A percentile compares a stretch with the other conserved stretches of the same genome.
Conservation (phyloP, 306 rosid species). For the Mimosa pudica region DNA sequence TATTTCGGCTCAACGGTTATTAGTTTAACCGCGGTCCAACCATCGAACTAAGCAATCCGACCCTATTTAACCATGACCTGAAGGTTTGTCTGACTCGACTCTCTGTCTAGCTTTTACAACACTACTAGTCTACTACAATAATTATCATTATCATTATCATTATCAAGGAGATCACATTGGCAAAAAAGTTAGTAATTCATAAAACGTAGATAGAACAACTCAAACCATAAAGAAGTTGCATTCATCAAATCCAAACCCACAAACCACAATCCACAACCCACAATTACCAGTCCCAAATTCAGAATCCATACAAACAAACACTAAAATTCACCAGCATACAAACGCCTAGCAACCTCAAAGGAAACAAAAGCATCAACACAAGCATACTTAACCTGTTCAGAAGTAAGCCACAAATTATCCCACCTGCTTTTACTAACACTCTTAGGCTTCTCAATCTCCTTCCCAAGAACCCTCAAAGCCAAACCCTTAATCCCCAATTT, state of each 20-base stretch:
- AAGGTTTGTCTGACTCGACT: no score
- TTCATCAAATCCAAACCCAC: background rate
- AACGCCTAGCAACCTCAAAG: constrained; percentile 31
- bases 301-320: background rate
- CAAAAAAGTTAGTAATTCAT: background rate
- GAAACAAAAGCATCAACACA: constrained; percentile 43
- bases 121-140: background rate
- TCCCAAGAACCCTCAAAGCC: constrained; percentile 29
- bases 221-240: no score
- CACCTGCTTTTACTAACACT: constrained; percentile 32
- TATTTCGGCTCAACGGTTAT: no score
- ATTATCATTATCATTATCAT: background rate
- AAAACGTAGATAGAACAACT: background rate
- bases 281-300: background rate
- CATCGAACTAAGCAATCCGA: no score
- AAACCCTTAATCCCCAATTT: constrained; percentile 22
- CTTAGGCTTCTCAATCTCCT: constrained; percentile 34
- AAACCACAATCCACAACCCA: background rate
- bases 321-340: constrained; percentile 3
- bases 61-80: no score
- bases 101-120: no score
- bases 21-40: no score
- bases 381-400: constrained; percentile 43
- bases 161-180: background rate
- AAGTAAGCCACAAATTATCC: constrained; percentile 29